A percentile compares a stretch with the other conserved stretches of the same genome.
Conservation (phyloP, 108 stramenopile genomes). For the Conticribra guillardii region DNA sequence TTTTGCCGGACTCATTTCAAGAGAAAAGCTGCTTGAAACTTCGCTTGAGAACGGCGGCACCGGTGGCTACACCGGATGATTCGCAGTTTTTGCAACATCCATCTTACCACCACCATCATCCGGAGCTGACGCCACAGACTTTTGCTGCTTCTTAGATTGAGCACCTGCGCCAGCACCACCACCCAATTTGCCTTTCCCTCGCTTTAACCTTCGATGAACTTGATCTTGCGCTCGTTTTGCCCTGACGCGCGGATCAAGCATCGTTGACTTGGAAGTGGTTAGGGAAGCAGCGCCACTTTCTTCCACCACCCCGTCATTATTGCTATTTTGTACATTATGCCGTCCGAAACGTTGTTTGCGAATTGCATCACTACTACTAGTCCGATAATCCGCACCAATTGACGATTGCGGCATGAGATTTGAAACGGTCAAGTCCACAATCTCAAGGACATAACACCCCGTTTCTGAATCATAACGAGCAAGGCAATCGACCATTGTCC, state of each 20-base stretch:
- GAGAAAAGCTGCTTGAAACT: too few relatives aligned
- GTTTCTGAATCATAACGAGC: conserved; percentile 26
- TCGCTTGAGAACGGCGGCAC: too few relatives aligned
- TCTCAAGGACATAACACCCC: conserved; percentile 36
- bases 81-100: too few relatives aligned
- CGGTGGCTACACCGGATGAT: too few relatives aligned
- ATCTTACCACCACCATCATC: too few relatives aligned
- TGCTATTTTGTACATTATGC: not conserved
- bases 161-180: not conserved
- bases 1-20: too few relatives aligned
- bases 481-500: conserved; percentile 41
- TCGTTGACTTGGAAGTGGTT: not conserved
- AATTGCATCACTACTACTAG: not conserved
- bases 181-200: conserved; percentile 13
- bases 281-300: not conserved
- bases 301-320: not conserved
- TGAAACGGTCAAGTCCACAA: conserved; percentile 22
- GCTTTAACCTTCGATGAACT: conserved; percentile 33
- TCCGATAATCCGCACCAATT: not conserved
- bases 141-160: not conserved
- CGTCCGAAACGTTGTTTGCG: not conserved
- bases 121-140: not conserved
- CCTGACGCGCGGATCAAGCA: conserved; percentile 22
- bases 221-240: conserved; percentile 33
- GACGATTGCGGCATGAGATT: not conserved